A percentile compares a stretch with the other conserved stretches of the same genome.
Conservation (phyloP, 371 early-diverging fungal genomes). For the Actinomortierella wolfii region DNA sequence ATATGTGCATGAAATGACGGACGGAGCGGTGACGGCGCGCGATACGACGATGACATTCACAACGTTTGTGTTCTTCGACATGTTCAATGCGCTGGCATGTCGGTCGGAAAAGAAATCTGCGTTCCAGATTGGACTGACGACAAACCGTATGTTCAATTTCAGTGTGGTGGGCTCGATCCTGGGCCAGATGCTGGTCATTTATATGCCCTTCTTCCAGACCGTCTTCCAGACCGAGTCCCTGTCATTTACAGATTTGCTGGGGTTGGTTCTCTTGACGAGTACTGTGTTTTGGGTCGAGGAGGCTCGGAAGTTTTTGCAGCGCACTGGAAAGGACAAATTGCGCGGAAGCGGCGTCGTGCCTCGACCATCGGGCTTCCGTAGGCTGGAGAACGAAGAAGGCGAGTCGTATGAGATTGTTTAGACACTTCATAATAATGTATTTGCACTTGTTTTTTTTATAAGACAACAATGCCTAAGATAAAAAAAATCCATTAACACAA, state of each 20-base stretch:
- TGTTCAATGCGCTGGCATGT: conserved; percentile 94
- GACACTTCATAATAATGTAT: neutral
- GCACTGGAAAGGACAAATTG: neutral
- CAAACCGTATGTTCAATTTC: conserved; percentile 87
- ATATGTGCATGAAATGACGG: conserved; percentile 78
- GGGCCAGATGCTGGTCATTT: conserved; percentile 88
- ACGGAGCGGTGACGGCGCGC: conserved; percentile 74
- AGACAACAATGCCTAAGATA: too few species aligned
- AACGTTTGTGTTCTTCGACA: conserved; percentile 93
- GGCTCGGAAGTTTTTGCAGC: conserved; percentile 60
- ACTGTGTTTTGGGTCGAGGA: conserved; percentile 86
- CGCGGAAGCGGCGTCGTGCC: conserved; percentile 10
- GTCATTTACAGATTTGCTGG: conserved; percentile 68
- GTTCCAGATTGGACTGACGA: conserved; percentile 77
- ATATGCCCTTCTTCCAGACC: conserved; percentile 86
- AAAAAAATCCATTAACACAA: too few species aligned
- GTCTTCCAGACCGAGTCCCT: conserved; percentile 94
- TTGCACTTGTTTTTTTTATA: neutral
- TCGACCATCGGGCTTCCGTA: conserved; percentile 25
- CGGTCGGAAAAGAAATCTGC: conserved; percentile 87
- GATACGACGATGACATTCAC: conserved; percentile 98
- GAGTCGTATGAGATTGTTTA: conserved; percentile 45
- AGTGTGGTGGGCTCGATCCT: conserved; percentile 82
- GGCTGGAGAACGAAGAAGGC: conserved; percentile 35
- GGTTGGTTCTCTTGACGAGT: conserved; percentile 69